phyloP scores from a whole-genome alignment of 768 basidiomycete species.

The Suillus subaureus region DNA sequence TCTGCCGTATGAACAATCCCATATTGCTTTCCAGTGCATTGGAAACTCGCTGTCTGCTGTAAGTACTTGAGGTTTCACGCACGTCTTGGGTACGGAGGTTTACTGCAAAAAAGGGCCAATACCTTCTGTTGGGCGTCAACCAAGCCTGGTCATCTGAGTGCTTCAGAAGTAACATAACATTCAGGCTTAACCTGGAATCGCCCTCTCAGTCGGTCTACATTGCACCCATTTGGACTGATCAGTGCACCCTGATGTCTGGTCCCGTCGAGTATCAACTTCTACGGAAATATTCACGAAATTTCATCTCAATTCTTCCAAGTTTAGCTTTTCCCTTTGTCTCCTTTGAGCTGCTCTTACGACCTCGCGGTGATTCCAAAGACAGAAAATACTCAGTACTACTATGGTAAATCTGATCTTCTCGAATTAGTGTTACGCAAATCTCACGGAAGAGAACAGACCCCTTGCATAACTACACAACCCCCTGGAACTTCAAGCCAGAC shows the following conservation, averaged over 20 bases:
- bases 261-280: slow-evolving; percentile 51
- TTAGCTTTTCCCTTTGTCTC: slow-evolving; percentile 11
- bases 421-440: slow-evolving; percentile 2
- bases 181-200: slow-evolving; percentile 56
- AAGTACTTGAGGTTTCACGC: slow-evolving; percentile 14
- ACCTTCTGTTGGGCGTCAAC: slow-evolving; percentile 51
- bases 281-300: slow-evolving; percentile 54
- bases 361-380: slow-evolving; percentile 36
- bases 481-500: slow-evolving; percentile 57
- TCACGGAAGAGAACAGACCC: slow-evolving; percentile 27
- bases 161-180: slow-evolving; percentile 54
- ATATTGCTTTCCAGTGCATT: slow-evolving; percentile 55
- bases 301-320: slow-evolving; percentile 52
- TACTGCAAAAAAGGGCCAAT: slow-evolving; percentile 48
- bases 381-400: slow-evolving; percentile 57
- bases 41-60: slow-evolving; percentile 61
- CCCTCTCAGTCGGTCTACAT: slow-evolving; percentile 40
- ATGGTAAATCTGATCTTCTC: slow-evolving; percentile 15
- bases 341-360: neutral
- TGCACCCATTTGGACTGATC: neutral
- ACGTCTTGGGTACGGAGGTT: slow-evolving; percentile 2
- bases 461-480: slow-evolving; percentile 58
- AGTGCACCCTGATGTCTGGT: neutral
- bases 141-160: slow-evolving; percentile 57
- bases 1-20: slow-evolving; percentile 46